Evolutionary conservation across 441 rosid species (phyloP), one percentile per base, ranked within the genome.

Genomic region (Aleurites moluccanus): DNA sequence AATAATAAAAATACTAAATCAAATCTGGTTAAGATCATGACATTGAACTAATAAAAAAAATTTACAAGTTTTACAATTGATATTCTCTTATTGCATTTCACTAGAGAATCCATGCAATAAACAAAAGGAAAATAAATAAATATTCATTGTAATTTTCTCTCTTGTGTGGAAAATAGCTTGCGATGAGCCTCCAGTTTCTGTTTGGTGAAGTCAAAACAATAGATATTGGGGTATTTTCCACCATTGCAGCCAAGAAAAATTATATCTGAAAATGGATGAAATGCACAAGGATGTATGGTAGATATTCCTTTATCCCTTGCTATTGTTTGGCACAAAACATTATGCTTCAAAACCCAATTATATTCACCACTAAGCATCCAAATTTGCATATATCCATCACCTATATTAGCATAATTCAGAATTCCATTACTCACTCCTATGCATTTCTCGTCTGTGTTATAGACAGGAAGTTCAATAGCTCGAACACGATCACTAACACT

Each of bases 11-110:
- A 45, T 35, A 88, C 81, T 72, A 93, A 86, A 69, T 89, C 72
- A 74, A 88, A 91, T 10, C 93, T 79, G 81, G 15, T 61, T 75
- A 78, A 89, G 89, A 42, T 85, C 89, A 0, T 85, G 47, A 28
- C 85, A 81, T 60, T 81, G 78, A 45, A 80, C 52, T 50, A 16
- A 14, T 50, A 16, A 14, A 50, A 50, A 14, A 2, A 38, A 38
- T 0, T 35, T 38, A 6, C 2, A 53, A 6, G 21, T 10, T 56
- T 21, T 2, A 9, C 13, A 56, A 1, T n/a, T 15, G 18, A 28
- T 1, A 0, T 15, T 18, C 30, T 61, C 40, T 30, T 3, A 4
- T 28, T 61, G 65, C 11, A 16, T 14, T 16, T 16, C 10, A 18
- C 9, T 16, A 33, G 9, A 15, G 23, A 16, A 18, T 16, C 3